Percentiles rank a stretch among this genome's conserved stretches.
phyloP scores from a whole-genome alignment of 2,329 filamentous ascomycete genomes.

The Lachnellula willkommii region DNA sequence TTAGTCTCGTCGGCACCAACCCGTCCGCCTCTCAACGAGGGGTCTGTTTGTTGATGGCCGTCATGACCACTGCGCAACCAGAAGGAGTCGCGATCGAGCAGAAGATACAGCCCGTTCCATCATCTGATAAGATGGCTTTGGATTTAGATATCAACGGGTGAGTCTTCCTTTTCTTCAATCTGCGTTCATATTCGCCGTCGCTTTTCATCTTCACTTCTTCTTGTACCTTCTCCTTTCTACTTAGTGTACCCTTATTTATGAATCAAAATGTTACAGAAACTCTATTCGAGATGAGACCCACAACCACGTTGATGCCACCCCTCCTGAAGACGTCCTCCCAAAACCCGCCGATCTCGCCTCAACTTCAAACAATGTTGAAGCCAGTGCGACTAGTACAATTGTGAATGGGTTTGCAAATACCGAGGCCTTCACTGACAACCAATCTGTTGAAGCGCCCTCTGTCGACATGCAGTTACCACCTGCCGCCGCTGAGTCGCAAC shows the following conservation, averaged over 20 bases:
- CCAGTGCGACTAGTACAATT: constrained; percentile 5
- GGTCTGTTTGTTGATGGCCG: constrained; percentile 41
- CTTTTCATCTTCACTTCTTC: constrained; percentile 6
- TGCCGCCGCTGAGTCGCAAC: constrained; percentile 12
- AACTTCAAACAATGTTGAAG: constrained; percentile 8
- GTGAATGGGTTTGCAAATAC: constrained; percentile 24
- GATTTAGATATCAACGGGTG: constrained; percentile 54
- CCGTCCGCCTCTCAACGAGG: constrained; percentile 17
- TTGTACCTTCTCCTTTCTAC: constrained; percentile 24
- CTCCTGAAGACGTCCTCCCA: constrained; percentile 13
- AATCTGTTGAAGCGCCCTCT: constrained; percentile 17
- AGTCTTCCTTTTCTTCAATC: constrained; percentile 38
- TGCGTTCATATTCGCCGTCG: constrained; percentile 5
- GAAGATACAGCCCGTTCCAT: constrained; percentile 44
- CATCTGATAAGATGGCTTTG: constrained; percentile 47
- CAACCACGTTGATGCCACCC: constrained; percentile 17
- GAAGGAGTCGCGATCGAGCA: constrained; percentile 38
- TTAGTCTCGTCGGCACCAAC: neutral
- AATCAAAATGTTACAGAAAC: constrained; percentile 29
- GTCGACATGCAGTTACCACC: constrained; percentile 2
- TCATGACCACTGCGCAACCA: constrained; percentile 45
- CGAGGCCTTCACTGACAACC: constrained; percentile 27
- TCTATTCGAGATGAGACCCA: constrained; percentile 26
- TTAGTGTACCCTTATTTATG: constrained; percentile 31
- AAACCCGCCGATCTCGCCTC: constrained; percentile 10